Base-by-base conservation (phyloP, 2,329 filamentous ascomycete genomes). In the Aspergillus pseudonomiae region DNA sequence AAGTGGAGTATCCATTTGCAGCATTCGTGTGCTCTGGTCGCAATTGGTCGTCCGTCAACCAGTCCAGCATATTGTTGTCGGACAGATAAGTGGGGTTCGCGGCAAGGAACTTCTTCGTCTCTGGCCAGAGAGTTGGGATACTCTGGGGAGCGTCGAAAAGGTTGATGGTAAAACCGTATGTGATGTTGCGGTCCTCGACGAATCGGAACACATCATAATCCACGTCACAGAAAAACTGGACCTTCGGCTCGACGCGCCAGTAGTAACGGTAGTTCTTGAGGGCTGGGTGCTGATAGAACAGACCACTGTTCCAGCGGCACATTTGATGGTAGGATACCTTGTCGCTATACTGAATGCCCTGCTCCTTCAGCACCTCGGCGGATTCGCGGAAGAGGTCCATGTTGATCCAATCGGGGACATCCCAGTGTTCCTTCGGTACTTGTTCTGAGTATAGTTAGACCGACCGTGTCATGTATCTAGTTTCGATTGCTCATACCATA, bases 121-220 rank as follows among this genome's bases (percentile, higher is more conserved):
- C 93, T n/a, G 95, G 94, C 95, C 95, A 99, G 32, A 99, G 84
- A 0, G 88, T 91, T 2, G 92, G 89, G 54, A 99, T 92, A 48
- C 91, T 94, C 73, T 92, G 85, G 14, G 95, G 93, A 36, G 90
- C 89, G 79, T 99, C 95, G 83, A 96, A 98, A 50, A 99, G 88
- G 79, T 93, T 97, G 82, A 99, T 96, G 67, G 94, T 98, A 82
- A 98, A 99, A 68, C 95, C 95, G 79, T 99, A 99, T 4, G 94
- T 98, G 81, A 98, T 97, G 84, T 99, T 97, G 83, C 96, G 88
- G 80, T 99, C 95, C 73, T 92, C 88, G 95, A 99, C 97, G 82
- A 93, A 99, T 67, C 91, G 90, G 85, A 99, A 99, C 58, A 99
- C 91, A 75, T 99, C 95, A 80, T 99, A 99, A 81, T 99, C 95